A percentile compares a stretch with the other conserved stretches of the same genome.
These are phyloP conservation scores for Alternaria sp. DNA, from an alignment of 2,329 filamentous ascomycete genomes.

Conservation along the genomic window DNA sequence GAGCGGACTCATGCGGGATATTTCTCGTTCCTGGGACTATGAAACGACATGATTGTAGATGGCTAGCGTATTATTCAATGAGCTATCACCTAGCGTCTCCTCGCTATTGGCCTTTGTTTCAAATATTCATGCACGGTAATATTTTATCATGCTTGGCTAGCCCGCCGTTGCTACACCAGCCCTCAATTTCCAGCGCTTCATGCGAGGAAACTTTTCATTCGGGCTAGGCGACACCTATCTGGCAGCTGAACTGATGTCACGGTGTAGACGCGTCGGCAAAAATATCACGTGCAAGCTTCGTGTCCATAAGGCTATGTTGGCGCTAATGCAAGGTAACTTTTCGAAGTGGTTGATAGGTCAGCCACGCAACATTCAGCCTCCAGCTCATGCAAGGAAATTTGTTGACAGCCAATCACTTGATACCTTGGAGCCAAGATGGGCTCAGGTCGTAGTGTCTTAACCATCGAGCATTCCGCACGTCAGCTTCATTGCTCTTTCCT, in stretches of 20 bases:
- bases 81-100: neutral
- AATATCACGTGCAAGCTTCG: neutral
- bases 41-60: neutral
- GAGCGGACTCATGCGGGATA: neutral
- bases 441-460: neutral
- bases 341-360: neutral
- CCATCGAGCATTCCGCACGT: neutral
- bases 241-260: accelerated
- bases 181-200: neutral
- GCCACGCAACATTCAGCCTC: neutral
- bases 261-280: neutral
- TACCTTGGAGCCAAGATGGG: neutral
- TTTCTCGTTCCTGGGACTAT: neutral
- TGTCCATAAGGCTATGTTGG: neutral
- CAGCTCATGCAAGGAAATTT: neutral
- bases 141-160: neutral
- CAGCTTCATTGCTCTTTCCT: neutral
- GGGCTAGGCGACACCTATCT: neutral
- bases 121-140: neutral
- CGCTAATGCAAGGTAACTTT: neutral
- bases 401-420: neutral
- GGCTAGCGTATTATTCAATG: accelerated
- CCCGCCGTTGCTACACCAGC: neutral
- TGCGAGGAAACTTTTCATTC: neutral
- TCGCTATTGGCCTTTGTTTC: neutral